Base-by-base conservation (phyloP, 2,329 filamentous ascomycete species). In the Fragosphaeria purpurea region DNA sequence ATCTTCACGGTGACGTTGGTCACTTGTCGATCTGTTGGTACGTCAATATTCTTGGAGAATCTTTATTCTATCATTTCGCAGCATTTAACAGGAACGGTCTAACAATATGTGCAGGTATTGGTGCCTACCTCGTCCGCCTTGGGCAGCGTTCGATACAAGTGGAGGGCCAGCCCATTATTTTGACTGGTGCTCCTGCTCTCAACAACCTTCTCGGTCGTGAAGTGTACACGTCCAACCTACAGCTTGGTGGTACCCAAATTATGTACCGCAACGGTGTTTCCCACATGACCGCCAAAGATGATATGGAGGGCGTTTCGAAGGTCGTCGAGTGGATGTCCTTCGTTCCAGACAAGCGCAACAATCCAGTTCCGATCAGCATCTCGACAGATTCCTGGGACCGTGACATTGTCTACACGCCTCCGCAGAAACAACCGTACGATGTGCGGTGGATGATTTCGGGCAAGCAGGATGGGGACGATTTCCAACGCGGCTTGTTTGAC, bases 261-360 rank as follows among this genome's bases (percentile, higher is more conserved):
- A 98, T 98, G 93, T 97, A 98, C 82, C 90, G 88, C 74, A 98
- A 98, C 67, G 93, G 93, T 81, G 93, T 98, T 41, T 97, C 93
- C 30, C 93, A 98, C 75, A 91, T 97, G 87, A 96, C 91, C 59
- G 93, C 93, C 62, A 86, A 85, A 60, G 91, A 98, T 63, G 93
- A 98, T 73, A 97, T 98, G 62, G 90, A 91, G 63, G 93, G 93
- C 80, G 87, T 98, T 30, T 89, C 87, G 62, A 94, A 94, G 78
- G 97, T 98, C 65, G 88, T 97, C 46, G 86, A 95, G 67, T 98
- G 93, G 93, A 82, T 98, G 77, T 93, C 91, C 2, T 98, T 89
- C 63, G 86, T 98, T 34, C 93, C 93, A 32, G 91, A 97, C 70
- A 91, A 91, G 79, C 93, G 93, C 72, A 86, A 87, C 64, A 85